Percentiles rank a stretch among this genome's conserved stretches.
These are phyloP conservation scores for Xylariaceae sp. DNA, from an alignment of 2,329 filamentous ascomycete species.

Conservation along the genomic window DNA sequence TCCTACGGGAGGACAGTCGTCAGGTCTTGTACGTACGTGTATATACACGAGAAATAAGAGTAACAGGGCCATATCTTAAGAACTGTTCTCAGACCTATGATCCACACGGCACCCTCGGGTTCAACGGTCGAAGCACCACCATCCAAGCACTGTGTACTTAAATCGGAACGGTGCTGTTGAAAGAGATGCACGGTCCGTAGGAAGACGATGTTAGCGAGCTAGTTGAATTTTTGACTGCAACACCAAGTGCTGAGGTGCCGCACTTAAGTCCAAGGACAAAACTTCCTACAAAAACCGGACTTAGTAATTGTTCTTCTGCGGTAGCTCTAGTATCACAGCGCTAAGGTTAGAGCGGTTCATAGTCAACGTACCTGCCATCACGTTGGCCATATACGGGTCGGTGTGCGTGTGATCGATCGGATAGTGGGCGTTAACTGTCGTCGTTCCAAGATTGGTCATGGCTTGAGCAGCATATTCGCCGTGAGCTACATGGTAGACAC, in stretches of 20 bases:
- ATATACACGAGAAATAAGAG: too few species aligned
- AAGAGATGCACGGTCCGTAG: slow-evolving; percentile 41
- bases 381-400: slow-evolving; percentile 58
- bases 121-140: background rate
- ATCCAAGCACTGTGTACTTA: background rate
- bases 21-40: too few species aligned
- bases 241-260: slow-evolving; percentile 49
- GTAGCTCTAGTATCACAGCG: too few species aligned
- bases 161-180: slow-evolving; percentile 37
- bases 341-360: background rate
- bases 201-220: slow-evolving; percentile 38
- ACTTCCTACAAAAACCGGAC: slow-evolving; percentile 4
- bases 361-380: slow-evolving; percentile 60
- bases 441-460: slow-evolving; percentile 56
- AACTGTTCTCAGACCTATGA: too few species aligned
- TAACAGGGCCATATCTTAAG: too few species aligned
- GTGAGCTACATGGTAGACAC: slow-evolving; percentile 65
- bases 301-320: too few species aligned
- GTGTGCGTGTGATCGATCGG: slow-evolving; percentile 70
- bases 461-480: slow-evolving; percentile 62
- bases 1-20: too few species aligned
- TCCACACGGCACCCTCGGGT: too few species aligned
- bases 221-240: slow-evolving; percentile 41
- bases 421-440: slow-evolving; percentile 58
- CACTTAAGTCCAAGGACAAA: slow-evolving; percentile 58